Conservation (phyloP, 345 rosid genomes). For the Lepidium didymum region DNA sequence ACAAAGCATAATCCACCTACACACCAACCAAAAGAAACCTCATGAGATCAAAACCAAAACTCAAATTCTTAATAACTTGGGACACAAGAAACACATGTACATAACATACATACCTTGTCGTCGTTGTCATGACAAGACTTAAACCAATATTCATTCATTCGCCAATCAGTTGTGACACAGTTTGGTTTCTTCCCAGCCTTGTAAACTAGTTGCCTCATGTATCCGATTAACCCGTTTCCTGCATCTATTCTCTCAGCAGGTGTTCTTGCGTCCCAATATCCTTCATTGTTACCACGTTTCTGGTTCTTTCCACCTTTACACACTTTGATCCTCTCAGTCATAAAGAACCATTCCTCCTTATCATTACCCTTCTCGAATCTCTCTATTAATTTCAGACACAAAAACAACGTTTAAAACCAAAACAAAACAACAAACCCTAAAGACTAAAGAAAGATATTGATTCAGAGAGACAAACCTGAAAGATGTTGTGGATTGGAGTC, state of each 20-base stretch:
- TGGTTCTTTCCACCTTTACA: background rate
- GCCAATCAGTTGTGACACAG: background rate
- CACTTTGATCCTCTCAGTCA: background rate
- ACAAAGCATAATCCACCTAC: background rate
- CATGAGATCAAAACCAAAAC: background rate
- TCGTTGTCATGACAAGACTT: background rate
- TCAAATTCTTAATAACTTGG: background rate
- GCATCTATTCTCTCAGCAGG: background rate
- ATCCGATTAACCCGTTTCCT: background rate
- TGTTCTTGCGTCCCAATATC: background rate
- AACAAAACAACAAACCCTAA: background rate
- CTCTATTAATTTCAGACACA: background rate
- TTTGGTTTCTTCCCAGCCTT: background rate
- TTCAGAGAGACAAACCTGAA: background rate
- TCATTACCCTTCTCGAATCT: constrained; percentile 1
- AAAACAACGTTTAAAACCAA: background rate
- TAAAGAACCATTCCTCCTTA: constrained; percentile 7
- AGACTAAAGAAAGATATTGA: background rate
- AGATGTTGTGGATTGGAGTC: background rate
- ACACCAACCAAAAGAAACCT: background rate
- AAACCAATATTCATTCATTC: background rate
- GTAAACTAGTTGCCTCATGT: background rate
- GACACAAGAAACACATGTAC: background rate
- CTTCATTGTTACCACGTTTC: background rate
- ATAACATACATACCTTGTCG: background rate